These are phyloP conservation scores for Athelia sp. DNA, from an alignment of 1,284 basidiomycete genomes.

Conservation along the genomic window DNA sequence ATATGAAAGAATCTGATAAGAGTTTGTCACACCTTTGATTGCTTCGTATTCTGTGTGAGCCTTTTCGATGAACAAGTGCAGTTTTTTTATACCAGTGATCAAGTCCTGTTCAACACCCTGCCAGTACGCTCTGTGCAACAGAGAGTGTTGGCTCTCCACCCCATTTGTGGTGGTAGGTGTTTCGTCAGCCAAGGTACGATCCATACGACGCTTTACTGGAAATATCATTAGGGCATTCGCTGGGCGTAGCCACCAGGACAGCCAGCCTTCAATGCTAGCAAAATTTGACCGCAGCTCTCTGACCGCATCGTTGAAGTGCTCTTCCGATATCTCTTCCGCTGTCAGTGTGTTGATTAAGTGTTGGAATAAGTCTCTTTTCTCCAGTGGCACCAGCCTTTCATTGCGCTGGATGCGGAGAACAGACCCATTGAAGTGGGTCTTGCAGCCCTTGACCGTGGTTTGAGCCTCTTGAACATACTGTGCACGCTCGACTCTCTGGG, in stretches of 20 bases:
- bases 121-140: conserved; percentile 14
- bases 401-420: conserved; percentile 3
- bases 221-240: not conserved
- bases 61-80: conserved; percentile 9
- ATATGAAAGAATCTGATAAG: not conserved
- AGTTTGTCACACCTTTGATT: conserved; percentile 1
- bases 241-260: not conserved
- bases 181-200: not conserved
- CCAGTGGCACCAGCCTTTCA: conserved; percentile 3
- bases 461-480: conserved; percentile 4
- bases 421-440: conserved; percentile 7
- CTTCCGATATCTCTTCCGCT: not conserved
- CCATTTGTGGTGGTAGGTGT: conserved; percentile 1
- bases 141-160: conserved; percentile 15
- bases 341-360: not conserved
- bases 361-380: not conserved
- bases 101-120: conserved; percentile 12
- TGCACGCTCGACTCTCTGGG: conserved; percentile 1
- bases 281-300: not conserved
- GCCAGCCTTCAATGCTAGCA: not conserved
- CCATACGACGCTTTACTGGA: not conserved
- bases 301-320: not conserved
- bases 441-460: conserved; percentile 3
- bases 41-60: conserved; percentile 6
- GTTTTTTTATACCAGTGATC: conserved; percentile 9